Evolutionary conservation across 768 basidiomycete species (phyloP).

Genomic region (Amylocystis lapponica): DNA sequence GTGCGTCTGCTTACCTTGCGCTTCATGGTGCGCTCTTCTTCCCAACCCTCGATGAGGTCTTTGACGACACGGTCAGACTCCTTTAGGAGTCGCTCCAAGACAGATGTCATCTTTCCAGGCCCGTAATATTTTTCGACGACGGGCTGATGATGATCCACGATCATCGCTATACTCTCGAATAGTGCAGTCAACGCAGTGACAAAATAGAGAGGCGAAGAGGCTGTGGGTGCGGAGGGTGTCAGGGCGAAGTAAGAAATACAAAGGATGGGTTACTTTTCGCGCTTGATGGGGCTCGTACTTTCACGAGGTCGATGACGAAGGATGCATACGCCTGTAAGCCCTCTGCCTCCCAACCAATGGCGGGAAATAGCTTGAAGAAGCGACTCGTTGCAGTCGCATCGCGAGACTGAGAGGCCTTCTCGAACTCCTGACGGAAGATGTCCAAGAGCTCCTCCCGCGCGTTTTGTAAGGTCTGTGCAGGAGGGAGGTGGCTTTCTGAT

Average conservation of each 20-base stretch:
- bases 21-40: conserved; percentile 80
- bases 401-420: conserved; percentile 69
- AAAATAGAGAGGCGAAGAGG: conserved; percentile 89
- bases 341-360: conserved; percentile 89
- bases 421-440: conserved; percentile 77
- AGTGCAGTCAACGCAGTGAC: conserved; percentile 85
- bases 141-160: conserved; percentile 96
- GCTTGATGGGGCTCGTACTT: conserved; percentile 67
- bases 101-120: conserved; percentile 74
- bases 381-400: conserved; percentile 87
- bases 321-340: conserved; percentile 89
- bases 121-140: conserved; percentile 99
- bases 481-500: conserved; percentile 79
- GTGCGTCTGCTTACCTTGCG: conserved; percentile 51
- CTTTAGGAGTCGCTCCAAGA: conserved; percentile 67
- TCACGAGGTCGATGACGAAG: conserved; percentile 89
- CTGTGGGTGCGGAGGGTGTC: conserved; percentile 35
- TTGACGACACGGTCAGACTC: conserved; percentile 86
- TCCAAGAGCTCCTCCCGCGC: conserved; percentile 70
- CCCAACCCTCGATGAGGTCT: conserved; percentile 77
- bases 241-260: conserved; percentile 8
- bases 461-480: conserved; percentile 72
- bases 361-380: conserved; percentile 96
- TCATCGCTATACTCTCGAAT: conserved; percentile 92
- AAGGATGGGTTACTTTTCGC: conserved; percentile 72